Percentiles rank a stretch among this genome's conserved stretches.
These are phyloP conservation scores for Takakia lepidozioides DNA, from an alignment of 225 moss, liverwort and hornwort genomes.

Conservation along the genomic window DNA sequence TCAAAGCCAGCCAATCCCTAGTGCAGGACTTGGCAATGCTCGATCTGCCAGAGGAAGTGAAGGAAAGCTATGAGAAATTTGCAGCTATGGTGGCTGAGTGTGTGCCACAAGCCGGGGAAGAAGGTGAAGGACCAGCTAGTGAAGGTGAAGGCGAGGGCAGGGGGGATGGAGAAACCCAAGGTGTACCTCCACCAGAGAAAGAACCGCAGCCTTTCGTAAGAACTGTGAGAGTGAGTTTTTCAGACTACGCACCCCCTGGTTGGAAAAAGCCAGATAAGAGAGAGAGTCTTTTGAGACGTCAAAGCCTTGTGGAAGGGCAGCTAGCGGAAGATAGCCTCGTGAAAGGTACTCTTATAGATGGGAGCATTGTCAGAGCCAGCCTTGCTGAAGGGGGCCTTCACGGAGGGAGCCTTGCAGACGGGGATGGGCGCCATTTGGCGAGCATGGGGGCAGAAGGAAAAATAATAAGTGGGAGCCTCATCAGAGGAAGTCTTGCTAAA, in stretches of 20 bases:
- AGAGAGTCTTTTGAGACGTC: background rate
- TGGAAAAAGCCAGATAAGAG: conserved; percentile 4
- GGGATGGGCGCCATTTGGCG: no score
- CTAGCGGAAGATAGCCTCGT: conserved; percentile 13
- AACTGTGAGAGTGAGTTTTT: conserved; percentile 14
- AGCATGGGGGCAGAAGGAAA: conserved; percentile 9
- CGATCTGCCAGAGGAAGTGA: conserved; percentile 8
- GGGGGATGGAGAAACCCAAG: no score
- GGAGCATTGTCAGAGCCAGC: conserved; percentile 5
- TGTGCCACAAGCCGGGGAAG: background rate
- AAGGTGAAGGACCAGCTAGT: background rate
- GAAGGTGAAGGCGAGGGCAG: background rate
- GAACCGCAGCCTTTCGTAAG: conserved; percentile 1
- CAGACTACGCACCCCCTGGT: conserved; percentile 3
- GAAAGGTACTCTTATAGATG: conserved; percentile 10
- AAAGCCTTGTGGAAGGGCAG: conserved; percentile 1
- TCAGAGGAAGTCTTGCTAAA: conserved; percentile 7
- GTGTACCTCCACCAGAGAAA: no score
- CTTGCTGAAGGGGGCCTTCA: conserved; percentile 10
- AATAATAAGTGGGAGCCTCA: conserved; percentile 7
- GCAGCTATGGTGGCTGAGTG: conserved; percentile 16
- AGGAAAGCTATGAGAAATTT: conserved; percentile 17
- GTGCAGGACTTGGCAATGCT: conserved; percentile 3
- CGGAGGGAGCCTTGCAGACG: background rate
- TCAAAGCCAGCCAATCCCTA: conserved; percentile 20